phyloP scores from a whole-genome alignment of 768 basidiomycete genomes.

The Kwoniella sp. region DNA sequence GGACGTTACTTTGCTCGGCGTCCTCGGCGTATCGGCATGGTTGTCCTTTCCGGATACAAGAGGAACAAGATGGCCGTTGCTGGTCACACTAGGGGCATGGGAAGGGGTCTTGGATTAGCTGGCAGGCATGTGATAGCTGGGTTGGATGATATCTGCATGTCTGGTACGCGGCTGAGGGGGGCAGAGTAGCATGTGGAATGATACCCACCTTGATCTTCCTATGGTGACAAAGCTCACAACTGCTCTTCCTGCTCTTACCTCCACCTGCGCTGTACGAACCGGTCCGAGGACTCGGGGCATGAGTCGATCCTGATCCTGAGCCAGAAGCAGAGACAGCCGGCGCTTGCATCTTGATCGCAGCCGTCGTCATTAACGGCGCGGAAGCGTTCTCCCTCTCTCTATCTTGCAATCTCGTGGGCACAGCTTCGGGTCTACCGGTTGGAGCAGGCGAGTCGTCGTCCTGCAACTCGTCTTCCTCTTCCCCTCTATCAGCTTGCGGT shows the following conservation, averaged over 20 bases:
- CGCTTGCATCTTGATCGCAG: slow-evolving; percentile 2
- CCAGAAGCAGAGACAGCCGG: slow-evolving; percentile 3
- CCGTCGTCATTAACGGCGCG: slow-evolving; percentile 9
- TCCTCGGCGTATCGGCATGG: slow-evolving; percentile 28
- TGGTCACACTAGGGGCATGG: slow-evolving; percentile 24
- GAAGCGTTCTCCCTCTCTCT: not conserved
- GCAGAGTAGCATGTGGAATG: not conserved
- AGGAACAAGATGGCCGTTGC: slow-evolving; percentile 25
- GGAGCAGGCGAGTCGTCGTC: slow-evolving; percentile 4
- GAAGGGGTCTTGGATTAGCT: not conserved
- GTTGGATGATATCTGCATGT: too few species aligned
- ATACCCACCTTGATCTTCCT: slow-evolving; percentile 43
- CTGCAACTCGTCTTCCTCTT: slow-evolving; percentile 13
- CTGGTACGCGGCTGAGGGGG: too few species aligned
- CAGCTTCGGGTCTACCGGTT: not conserved
- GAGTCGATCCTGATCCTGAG: slow-evolving; percentile 4
- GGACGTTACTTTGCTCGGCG: slow-evolving; percentile 9
- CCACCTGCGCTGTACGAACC: slow-evolving; percentile 9
- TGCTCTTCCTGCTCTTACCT: slow-evolving; percentile 44
- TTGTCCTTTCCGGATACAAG: slow-evolving; percentile 26
- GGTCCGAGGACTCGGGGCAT: slow-evolving; percentile 11
- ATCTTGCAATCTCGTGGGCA: not conserved
- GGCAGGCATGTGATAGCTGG: too few species aligned
- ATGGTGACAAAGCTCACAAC: slow-evolving; percentile 44
- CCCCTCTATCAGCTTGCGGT: slow-evolving; percentile 1